phyloP scores from a whole-genome alignment of 805 yeast species.

The Candida dajiaensis region DNA sequence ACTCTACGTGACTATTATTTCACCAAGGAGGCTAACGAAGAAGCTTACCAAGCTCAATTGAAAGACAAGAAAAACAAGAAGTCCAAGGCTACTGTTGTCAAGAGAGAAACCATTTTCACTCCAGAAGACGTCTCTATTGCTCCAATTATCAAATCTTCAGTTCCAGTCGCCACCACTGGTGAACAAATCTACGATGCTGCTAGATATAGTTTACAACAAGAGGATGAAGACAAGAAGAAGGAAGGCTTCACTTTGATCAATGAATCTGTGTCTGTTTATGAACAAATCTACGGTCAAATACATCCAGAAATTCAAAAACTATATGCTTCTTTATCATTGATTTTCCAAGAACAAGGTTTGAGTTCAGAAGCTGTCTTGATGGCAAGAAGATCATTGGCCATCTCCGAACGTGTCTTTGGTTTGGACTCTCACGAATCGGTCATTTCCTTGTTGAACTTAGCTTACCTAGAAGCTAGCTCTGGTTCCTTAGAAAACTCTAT shows the following conservation, averaged over 20 bases:
- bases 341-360: constrained; percentile 56
- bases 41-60: constrained; percentile 25
- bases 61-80: constrained; percentile 31
- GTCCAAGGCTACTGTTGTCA: constrained; percentile 2
- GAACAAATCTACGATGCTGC: constrained; percentile 76
- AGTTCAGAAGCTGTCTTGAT: constrained; percentile 53
- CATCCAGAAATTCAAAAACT: constrained; percentile 75
- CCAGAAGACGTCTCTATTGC: constrained; percentile 64
- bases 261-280: constrained; percentile 68
- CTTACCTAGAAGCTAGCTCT: constrained; percentile 59
- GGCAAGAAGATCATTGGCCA: constrained; percentile 62
- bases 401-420: constrained; percentile 78
- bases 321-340: constrained; percentile 58
- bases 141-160: constrained; percentile 72
- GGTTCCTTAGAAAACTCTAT: constrained; percentile 57
- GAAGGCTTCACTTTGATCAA: constrained; percentile 57
- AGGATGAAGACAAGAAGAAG: constrained; percentile 34
- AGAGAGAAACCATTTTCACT: constrained; percentile 37
- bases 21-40: constrained; percentile 34
- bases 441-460: constrained; percentile 67
- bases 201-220: constrained; percentile 16
- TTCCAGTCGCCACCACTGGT: constrained; percentile 58
- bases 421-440: constrained; percentile 73
- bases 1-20: constrained; percentile 34
- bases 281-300: constrained; percentile 77